Percentiles rank a stretch among this genome's conserved stretches.
These are phyloP conservation scores for Casuarina glauca DNA, from an alignment of 306 rosid species.

Conservation along the genomic window DNA sequence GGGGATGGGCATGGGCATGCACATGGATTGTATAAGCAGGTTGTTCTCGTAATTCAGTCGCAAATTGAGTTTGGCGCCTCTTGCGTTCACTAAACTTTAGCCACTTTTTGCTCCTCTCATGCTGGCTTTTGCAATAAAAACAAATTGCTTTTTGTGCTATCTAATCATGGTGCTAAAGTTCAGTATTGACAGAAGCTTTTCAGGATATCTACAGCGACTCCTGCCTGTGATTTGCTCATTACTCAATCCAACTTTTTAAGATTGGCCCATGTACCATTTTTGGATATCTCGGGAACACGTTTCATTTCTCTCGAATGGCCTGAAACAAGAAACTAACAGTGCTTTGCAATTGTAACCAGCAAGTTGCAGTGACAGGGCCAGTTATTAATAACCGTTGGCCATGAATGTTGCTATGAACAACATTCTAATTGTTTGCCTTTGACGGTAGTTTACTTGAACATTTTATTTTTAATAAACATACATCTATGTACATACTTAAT, in stretches of 20 bases:
- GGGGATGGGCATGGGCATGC: background rate
- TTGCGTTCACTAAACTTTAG: background rate
- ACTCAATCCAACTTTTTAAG: background rate
- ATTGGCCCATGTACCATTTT: background rate
- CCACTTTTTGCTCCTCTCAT: background rate
- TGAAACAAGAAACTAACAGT: too few relatives aligned
- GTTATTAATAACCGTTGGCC: too few relatives aligned
- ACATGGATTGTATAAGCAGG: background rate
- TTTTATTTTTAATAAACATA: too few relatives aligned
- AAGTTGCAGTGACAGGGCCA: too few relatives aligned
- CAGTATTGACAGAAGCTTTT: background rate
- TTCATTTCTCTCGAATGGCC: too few relatives aligned
- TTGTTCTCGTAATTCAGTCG: background rate
- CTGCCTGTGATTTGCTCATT: background rate
- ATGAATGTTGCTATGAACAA: too few relatives aligned
- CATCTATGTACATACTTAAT: too few relatives aligned
- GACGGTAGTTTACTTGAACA: too few relatives aligned
- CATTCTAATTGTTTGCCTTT: too few relatives aligned
- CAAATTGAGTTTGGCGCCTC: background rate
- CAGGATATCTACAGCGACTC: background rate
- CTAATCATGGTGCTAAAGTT: background rate
- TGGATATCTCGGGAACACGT: background rate
- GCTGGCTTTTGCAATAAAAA: slow-evolving; percentile 14
- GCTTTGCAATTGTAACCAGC: too few relatives aligned
- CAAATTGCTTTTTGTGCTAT: background rate